Evolutionary conservation across 495 filamentous ascomycete genomes (phyloP), one percentile per base, ranked within the genome.

Genomic region (Aspergillus bridgeri): DNA sequence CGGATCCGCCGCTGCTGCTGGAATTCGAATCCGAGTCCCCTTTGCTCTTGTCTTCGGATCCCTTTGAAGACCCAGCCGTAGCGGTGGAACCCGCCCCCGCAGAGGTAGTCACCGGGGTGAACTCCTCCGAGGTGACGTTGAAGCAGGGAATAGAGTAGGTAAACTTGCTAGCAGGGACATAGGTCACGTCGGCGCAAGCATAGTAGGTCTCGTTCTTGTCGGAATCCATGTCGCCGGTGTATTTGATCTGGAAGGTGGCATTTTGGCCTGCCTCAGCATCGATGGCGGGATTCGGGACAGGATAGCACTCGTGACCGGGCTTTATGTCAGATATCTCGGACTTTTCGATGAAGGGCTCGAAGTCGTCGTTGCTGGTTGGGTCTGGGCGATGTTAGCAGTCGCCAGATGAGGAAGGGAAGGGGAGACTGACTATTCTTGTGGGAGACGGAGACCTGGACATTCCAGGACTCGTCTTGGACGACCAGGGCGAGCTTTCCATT

Each of bases 251-350:
- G 53, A 82, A 78, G 11, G 80, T 83, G 0, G 80, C 80, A 29
- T 81, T 80, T 25, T 65, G 64, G 27, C 79, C 80, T 0, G 69
- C 68, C 5, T 61, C 51, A 7, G 75, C 66, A 29, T 63, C 67
- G 13, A 58, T 56, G 3, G 76, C 68, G 29, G 75, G 62, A 21
- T 71, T 67, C 18, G 74, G 71, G 5, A 81, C 63, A 23, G 74
- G 69, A 63, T 83, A 81, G 60, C 80, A 83, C 57, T 79, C 72
- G 56, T 83, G 80, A 17, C 77, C 79, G 18, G 75, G 75, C 1
- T 69, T 65, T 23, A 78, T 62, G 13, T 75, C 76, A 5, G 62
- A 55, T 50, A 70, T 64, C 11, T 54, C 60, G 17, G 46, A 54
- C 2, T 50, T 22, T 15, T 67, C 64, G 24, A 79, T 68, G 42